A percentile compares a stretch with the other conserved stretches of the same genome.
Evolutionary conservation across 305 asterid genomes (phyloP).

Genomic region (Petunia hybrid): DNA sequence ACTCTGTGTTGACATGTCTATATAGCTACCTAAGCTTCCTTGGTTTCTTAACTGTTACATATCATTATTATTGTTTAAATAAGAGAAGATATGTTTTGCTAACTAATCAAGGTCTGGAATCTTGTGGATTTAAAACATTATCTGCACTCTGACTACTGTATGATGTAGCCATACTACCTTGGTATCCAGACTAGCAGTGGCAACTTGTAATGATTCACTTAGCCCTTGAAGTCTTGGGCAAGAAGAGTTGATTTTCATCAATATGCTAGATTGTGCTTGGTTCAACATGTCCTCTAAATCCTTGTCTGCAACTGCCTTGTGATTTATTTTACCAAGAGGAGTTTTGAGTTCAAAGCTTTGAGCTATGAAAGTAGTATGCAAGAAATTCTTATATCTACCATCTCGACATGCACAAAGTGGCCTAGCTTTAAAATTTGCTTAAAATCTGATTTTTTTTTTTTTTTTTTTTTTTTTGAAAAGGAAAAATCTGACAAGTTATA

Average conservation of each 20-base stretch:
- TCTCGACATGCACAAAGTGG: background rate
- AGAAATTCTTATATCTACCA: background rate
- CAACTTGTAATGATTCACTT: background rate
- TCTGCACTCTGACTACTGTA: background rate
- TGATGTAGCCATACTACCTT: background rate
- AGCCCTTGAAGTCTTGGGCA: constrained; percentile 2
- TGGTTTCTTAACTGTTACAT: background rate
- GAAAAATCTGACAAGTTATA: background rate
- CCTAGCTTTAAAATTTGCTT: background rate
- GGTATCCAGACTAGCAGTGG: background rate
- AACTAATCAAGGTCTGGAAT: background rate
- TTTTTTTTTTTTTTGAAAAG: too few species aligned
- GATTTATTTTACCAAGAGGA: background rate
- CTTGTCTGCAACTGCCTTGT: constrained; percentile 9
- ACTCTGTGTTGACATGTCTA: constrained; percentile 17
- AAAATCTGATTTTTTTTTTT: background rate
- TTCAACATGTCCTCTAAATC: background rate
- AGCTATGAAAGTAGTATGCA: background rate
- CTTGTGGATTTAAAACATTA: constrained; percentile 2
- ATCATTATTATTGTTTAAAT: background rate
- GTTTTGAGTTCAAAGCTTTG: background rate
- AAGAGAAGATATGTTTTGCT: background rate
- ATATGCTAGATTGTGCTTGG: background rate
- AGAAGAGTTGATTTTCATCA: constrained; percentile 5
- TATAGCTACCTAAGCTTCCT: constrained; percentile 3